Evolutionary conservation across 345 rosid species (phyloP), one percentile per base, ranked within the genome.

Genomic region (Eucalyptus curtisii): DNA sequence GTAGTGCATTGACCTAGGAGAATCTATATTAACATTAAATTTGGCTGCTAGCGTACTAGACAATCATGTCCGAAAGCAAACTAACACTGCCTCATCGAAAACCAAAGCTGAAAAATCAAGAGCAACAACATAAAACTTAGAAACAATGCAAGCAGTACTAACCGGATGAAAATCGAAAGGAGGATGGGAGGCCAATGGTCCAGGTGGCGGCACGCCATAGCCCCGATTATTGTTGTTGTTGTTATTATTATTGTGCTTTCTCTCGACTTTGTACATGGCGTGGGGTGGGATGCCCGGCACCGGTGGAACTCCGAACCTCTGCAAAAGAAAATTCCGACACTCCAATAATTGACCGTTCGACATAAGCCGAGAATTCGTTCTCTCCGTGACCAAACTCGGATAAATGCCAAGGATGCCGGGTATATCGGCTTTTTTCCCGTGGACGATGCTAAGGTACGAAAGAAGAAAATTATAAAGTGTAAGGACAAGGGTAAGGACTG

Each of bases 141-240:
- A 33, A 68, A 68, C 7, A n/a, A 30, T 22, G 44, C 5, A 20
- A 53, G 31, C 19, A 22, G 7, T 12, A 59, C 97, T 95, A 68
- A 98, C 99, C 79, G 97, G 99, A 87, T 95, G 96, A 86, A 94
- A 91, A 91, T 95, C 97, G 44, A 95, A 86, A 16, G 90, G 93
- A 86, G 87, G 59, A 1, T 71, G 49, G n/a, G 94, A 94, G 64
- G 92, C 92, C 50, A 91, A 89, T 87, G 90, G 94, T 89, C 92
- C 88, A n/a, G 93, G 94, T 14, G 93, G 94, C 3, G 49, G 64
- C 89, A 93, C 91, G 57, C 94, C 95, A n/a, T 91, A 90, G 88
- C 92, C 92, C 11, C 90, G 87, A 33, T 33, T 71, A 5, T 71
- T 71, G 44, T 71, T 33, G 48, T 50, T 15, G 49, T 48, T 49